Evolutionary conservation across 768 basidiomycete species (phyloP).

Genomic region (Suillus tomentosus): DNA sequence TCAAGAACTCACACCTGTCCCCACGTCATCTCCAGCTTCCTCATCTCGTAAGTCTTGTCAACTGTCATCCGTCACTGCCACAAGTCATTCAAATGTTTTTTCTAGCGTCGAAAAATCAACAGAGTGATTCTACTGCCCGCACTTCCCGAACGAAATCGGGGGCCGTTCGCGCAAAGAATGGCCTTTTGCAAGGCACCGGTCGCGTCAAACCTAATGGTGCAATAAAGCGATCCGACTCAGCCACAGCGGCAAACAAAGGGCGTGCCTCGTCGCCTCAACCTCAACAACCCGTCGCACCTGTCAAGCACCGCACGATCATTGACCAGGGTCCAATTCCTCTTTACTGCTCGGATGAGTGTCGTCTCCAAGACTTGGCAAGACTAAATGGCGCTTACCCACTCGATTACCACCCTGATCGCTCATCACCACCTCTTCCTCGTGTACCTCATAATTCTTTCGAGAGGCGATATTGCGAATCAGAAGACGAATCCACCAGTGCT

Average conservation of each 20-base stretch:
- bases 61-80: not conserved
- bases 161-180: slow-evolving; percentile 40
- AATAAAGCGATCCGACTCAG: slow-evolving; percentile 42
- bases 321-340: slow-evolving; percentile 80
- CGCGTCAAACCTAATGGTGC: slow-evolving; percentile 61
- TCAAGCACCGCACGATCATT: slow-evolving; percentile 67
- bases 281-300: slow-evolving; percentile 31
- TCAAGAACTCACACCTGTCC: slow-evolving; percentile 22
- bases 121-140: slow-evolving; percentile 25
- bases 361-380: slow-evolving; percentile 55
- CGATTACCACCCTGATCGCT: slow-evolving; percentile 49
- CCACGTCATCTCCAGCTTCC: slow-evolving; percentile 42
- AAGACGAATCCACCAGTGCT: slow-evolving; percentile 43
- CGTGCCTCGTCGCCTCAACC: slow-evolving; percentile 19
- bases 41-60: slow-evolving; percentile 38
- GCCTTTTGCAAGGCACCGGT: slow-evolving; percentile 68
- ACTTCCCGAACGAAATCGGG: slow-evolving; percentile 38
- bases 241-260: slow-evolving; percentile 19
- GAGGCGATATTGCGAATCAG: slow-evolving; percentile 32
- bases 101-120: slow-evolving; percentile 32
- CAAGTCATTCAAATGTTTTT: slow-evolving; percentile 9
- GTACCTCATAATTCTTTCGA: slow-evolving; percentile 43
- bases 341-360: slow-evolving; percentile 83
- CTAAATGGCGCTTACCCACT: slow-evolving; percentile 42
- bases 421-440: slow-evolving; percentile 42